Percentiles rank a stretch among this genome's conserved stretches.
phyloP scores from a whole-genome alignment of 176 grass and related monocot genomes.

The Puya raimondii region DNA sequence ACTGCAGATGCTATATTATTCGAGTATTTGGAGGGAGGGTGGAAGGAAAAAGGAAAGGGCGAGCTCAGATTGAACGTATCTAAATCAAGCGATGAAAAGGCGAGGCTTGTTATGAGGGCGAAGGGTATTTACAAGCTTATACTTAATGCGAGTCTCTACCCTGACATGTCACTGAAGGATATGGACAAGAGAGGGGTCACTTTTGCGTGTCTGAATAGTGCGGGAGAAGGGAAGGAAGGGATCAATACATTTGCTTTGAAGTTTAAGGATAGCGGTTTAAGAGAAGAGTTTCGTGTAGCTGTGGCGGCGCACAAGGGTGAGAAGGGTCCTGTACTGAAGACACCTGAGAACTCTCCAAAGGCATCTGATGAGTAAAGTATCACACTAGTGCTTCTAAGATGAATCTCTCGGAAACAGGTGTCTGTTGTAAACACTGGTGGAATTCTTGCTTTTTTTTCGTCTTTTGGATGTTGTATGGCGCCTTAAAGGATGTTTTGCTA shows the following conservation, averaged over 20 bases:
- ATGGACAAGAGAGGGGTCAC: constrained; percentile 97
- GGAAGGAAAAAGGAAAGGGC: constrained; percentile 98
- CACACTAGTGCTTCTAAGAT: neutral
- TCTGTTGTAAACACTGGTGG: neutral
- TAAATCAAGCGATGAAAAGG: constrained; percentile 42
- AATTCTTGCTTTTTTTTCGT: neutral
- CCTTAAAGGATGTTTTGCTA: neutral
- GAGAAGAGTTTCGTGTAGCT: constrained; percentile 56
- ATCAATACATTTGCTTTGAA: constrained; percentile 74
- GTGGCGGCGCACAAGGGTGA: constrained; percentile 39
- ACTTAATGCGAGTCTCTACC: constrained; percentile 73
- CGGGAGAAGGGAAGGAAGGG: constrained; percentile 36
- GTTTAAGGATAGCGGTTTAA: constrained; percentile 64
- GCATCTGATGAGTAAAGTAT: constrained; percentile 22
- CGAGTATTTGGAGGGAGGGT: constrained; percentile 76
- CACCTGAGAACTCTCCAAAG: constrained; percentile 32
- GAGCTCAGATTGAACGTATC: constrained; percentile 81
- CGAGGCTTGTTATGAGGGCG: constrained; percentile 78
- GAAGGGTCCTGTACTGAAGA: constrained; percentile 21
- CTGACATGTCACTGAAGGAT: constrained; percentile 81
- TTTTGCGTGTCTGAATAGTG: constrained; percentile 85
- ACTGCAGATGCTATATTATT: constrained; percentile 71
- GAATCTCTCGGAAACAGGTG: neutral
- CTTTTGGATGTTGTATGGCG: neutral
- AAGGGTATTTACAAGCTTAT: constrained; percentile 84